A percentile compares a stretch with the other conserved stretches of the same genome.
Evolutionary conservation across 306 rosid species (phyloP).

Genomic region (Mimosa pudica): DNA sequence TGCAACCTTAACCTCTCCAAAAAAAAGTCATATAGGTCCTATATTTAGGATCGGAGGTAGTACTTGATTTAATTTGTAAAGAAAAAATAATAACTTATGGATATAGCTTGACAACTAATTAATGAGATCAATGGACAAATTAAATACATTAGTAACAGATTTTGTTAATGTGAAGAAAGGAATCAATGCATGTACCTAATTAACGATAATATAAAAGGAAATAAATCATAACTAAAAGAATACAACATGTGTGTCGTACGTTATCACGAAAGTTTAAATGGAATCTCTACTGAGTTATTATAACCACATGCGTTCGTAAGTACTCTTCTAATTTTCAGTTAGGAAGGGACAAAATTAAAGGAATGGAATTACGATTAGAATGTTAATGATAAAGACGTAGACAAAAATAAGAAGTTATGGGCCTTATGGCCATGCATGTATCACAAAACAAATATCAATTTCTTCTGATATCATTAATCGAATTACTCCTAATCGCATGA

Average conservation of each 20-base stretch:
- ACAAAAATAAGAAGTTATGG: background rate
- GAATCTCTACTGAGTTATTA: background rate
- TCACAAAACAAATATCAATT: background rate
- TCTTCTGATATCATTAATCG: background rate
- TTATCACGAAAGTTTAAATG: background rate
- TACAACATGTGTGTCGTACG: background rate
- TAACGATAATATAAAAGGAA: background rate
- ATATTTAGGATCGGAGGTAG: no score
- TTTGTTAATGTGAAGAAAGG: background rate
- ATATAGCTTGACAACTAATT: no score
- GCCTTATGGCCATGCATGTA: background rate
- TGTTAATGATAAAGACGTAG: background rate
- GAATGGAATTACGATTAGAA: background rate
- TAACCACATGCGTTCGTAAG: background rate
- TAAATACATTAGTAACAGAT: background rate
- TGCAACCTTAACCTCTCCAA: no score
- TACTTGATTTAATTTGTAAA: background rate
- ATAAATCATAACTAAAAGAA: background rate
- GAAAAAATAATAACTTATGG: background rate
- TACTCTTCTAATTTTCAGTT: background rate
- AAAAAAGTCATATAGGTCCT: no score
- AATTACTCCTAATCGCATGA: background rate
- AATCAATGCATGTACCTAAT: background rate
- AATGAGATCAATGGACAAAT: background rate
- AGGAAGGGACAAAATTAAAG: background rate